Base-by-base conservation (phyloP, 2,329 filamentous ascomycete species). In the Grosmannia clavigera region DNA sequence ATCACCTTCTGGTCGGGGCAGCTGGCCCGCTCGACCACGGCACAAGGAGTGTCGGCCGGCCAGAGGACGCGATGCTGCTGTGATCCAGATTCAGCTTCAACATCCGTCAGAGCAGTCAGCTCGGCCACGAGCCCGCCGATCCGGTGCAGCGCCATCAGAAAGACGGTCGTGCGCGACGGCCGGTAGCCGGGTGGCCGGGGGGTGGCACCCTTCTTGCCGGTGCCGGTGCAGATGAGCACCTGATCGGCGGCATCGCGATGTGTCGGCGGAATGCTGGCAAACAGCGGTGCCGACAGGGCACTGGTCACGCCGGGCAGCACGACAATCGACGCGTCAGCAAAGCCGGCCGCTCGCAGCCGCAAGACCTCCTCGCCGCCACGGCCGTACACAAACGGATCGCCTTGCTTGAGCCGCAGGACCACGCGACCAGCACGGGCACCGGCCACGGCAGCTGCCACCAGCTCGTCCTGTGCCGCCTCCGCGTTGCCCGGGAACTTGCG, bases 401-500 rank as follows among this genome's bases (percentile, higher is more conserved):
- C 94, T 71, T 99, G 94, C 75, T 99, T 99, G 53, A 99, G 78
- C 3, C 94, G 82, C 40, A 99, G 78, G 0, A 99, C 94, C 1
- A 83, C 88, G 70, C 88, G 84, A 14, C 94, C 94, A 25, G 73
- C 72, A 5, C 68, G 70, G 19, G 78, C 77, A 2, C 84, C 90
- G 3, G 82, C 81, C 2, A 96, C 77, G 0, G 90, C 94, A 66
- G 90, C 80, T 58, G 85, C 80, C 3, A 95, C 81, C 5, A 99
- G 83, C 72, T 99, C 94, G 68, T 92, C 85, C 70, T 99, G 94
- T 0, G 94, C 94, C 53, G 84, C 84, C 67, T 99, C 94, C 50
- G 94, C 94, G 72, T 99, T 97, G 27, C 94, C 94, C 0, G 94
- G 94, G 73, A 99, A 99, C 71, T 99, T 99, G 68, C 92, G 87